Conservation (phyloP, 176 grass and related monocot species). For the Aegilops tauschii region DNA sequence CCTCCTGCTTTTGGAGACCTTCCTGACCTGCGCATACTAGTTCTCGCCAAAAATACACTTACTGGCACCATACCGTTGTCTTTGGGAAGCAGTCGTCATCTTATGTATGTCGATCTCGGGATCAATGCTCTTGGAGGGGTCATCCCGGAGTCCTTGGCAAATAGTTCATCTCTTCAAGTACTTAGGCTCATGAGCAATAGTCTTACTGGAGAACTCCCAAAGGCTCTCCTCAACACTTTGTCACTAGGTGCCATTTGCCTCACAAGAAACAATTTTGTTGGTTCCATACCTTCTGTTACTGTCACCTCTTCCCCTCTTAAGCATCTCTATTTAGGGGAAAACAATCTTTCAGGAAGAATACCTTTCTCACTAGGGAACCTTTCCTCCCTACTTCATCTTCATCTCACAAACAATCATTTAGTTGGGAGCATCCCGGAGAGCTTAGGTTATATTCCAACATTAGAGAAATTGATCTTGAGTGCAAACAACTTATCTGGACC, state of each 20-base stretch:
- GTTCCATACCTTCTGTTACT: constrained; percentile 20
- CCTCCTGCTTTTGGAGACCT: constrained; percentile 36
- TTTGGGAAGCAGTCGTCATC: constrained; percentile 33
- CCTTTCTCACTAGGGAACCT: constrained; percentile 58
- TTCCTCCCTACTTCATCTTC: constrained; percentile 18
- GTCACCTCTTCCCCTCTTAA: neutral
- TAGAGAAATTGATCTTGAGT: neutral
- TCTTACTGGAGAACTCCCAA: constrained; percentile 46
- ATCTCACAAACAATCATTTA: constrained; percentile 26
- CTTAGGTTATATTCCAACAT: constrained; percentile 32
- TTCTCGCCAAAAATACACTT: constrained; percentile 23
- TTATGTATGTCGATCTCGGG: constrained; percentile 41
- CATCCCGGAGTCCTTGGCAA: constrained; percentile 45
- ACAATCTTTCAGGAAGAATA: constrained; percentile 45
- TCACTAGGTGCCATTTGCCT: constrained; percentile 31
- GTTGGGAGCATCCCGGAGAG: constrained; percentile 50
- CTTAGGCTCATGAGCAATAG: constrained; percentile 48
- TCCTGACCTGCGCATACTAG: constrained; percentile 20
- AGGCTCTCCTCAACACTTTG: constrained; percentile 31
- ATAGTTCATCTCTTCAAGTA: constrained; percentile 36
- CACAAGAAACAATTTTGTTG: neutral
- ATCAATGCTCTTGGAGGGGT: constrained; percentile 30
- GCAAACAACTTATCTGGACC: constrained; percentile 28
- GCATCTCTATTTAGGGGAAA: constrained; percentile 15
- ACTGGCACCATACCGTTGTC: constrained; percentile 27